Evolutionary conservation across 2,329 filamentous ascomycete species (phyloP).

Genomic region (Zopfia rhizophila): DNA sequence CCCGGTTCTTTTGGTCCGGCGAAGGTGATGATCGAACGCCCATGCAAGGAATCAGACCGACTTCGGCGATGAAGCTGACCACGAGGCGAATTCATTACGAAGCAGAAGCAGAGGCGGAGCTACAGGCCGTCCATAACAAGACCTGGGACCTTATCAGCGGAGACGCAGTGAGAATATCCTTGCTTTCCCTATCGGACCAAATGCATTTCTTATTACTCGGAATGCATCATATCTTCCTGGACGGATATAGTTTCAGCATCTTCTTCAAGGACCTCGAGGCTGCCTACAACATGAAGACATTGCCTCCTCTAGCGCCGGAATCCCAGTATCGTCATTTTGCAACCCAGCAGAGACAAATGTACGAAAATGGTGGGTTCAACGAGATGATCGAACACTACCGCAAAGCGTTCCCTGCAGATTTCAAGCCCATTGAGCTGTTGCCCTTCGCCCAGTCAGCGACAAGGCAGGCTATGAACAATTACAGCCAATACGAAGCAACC

Average conservation of each 20-base stretch:
- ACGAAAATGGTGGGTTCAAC: conserved; percentile 7
- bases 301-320: conserved; percentile 15
- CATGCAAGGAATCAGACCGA: conserved; percentile 30
- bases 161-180: conserved; percentile 43
- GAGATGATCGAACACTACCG: conserved; percentile 16
- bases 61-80: conserved; percentile 16
- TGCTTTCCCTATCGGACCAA: conserved; percentile 48
- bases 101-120: conserved; percentile 12
- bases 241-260: conserved; percentile 58
- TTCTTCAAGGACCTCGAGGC: conserved; percentile 58
- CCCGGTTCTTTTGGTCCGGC: conserved; percentile 33
- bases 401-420: conserved; percentile 3
- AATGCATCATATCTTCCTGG: conserved; percentile 63
- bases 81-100: conserved; percentile 33
- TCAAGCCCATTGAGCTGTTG: conserved; percentile 31
- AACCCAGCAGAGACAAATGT: conserved; percentile 1
- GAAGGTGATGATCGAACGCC: conserved; percentile 27
- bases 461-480: conserved; percentile 6
- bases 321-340: conserved; percentile 10
- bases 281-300: conserved; percentile 49
- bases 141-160: conserved; percentile 54
- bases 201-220: conserved; percentile 56
- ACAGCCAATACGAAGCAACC: conserved; percentile 3
- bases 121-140: conserved; percentile 40
- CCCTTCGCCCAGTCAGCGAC: conserved; percentile 23